Evolutionary conservation across 2,329 filamentous ascomycete genomes (phyloP).

Genomic region (Paraphaeosphaeria sporulosa): DNA sequence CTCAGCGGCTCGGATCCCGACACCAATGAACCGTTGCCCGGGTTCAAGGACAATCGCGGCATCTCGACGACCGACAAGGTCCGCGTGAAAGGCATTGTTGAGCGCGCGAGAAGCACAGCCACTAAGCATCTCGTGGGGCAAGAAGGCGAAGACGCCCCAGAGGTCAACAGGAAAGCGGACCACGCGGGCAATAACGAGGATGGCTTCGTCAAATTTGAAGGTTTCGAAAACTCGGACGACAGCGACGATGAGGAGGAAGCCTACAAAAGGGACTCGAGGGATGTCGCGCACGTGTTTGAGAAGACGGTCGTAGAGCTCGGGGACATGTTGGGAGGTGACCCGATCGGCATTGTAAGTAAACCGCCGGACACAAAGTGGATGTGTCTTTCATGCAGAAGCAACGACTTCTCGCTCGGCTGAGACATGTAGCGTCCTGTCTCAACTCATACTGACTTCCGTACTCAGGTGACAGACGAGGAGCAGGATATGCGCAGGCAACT

Average conservation of each 20-base stretch:
- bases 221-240: slow-evolving; percentile 38
- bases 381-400: too few relatives aligned
- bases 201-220: slow-evolving; percentile 71
- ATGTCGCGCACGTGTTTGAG: slow-evolving; percentile 78
- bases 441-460: too few relatives aligned
- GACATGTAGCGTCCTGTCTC: too few relatives aligned
- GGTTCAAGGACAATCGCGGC: slow-evolving; percentile 68
- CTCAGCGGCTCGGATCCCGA: slow-evolving; percentile 72
- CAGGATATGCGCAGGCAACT: slow-evolving; percentile 8
- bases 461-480: slow-evolving; percentile 49
- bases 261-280: slow-evolving; percentile 55
- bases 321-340: slow-evolving; percentile 65
- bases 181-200: slow-evolving; percentile 40
- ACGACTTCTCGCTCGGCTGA: too few relatives aligned
- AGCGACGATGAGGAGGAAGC: slow-evolving; percentile 29
- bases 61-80: slow-evolving; percentile 90
- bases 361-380: too few relatives aligned
- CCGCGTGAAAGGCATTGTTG: slow-evolving; percentile 80
- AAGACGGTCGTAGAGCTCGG: slow-evolving; percentile 78
- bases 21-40: slow-evolving; percentile 71
- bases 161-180: slow-evolving; percentile 33
- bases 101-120: slow-evolving; percentile 75
- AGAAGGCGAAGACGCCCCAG: slow-evolving; percentile 46
- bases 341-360: slow-evolving; percentile 52
- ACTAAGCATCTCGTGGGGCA: slow-evolving; percentile 71